Conservation (phyloP, 176 grass and related monocot species). For the Typha latifolia region DNA sequence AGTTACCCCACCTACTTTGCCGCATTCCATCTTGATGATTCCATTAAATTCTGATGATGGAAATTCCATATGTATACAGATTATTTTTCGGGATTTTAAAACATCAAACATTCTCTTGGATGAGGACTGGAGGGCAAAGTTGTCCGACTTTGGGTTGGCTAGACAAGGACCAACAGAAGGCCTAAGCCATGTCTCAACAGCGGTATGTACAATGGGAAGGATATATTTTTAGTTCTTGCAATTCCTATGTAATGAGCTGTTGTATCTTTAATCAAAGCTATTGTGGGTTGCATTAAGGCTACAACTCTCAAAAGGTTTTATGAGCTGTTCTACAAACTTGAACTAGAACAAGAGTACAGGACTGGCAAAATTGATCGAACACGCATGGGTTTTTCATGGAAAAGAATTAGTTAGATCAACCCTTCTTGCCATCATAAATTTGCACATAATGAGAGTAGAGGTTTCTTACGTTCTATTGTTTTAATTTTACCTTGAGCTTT, state of each 20-base stretch:
- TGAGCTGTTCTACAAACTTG: too few species aligned
- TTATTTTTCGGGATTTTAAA: conserved; percentile 97
- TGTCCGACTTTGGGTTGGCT: conserved; percentile 96
- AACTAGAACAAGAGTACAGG: too few species aligned
- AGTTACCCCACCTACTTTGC: neutral
- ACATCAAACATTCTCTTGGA: conserved; percentile 91
- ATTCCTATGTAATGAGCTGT: neutral
- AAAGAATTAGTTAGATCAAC: too few species aligned
- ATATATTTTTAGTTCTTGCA: neutral
- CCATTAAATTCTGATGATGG: neutral
- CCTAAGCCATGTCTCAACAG: conserved; percentile 90
- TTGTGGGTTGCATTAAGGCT: too few species aligned
- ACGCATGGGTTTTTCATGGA: too few species aligned
- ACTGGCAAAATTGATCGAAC: too few species aligned
- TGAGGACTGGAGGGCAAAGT: conserved; percentile 90
- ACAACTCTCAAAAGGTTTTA: too few species aligned
- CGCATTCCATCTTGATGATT: neutral
- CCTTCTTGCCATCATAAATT: too few species aligned
- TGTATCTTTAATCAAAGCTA: too few species aligned
- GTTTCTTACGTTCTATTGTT: too few species aligned
- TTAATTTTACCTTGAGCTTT: neutral
- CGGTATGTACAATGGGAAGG: conserved; percentile 32
- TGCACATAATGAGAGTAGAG: too few species aligned
- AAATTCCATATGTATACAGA: conserved; percentile 27
- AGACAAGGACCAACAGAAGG: conserved; percentile 94